Percentiles rank a stretch among this genome's conserved stretches.
Conservation (phyloP, 2,329 filamentous ascomycete species). For the Diplodia intermedia region DNA sequence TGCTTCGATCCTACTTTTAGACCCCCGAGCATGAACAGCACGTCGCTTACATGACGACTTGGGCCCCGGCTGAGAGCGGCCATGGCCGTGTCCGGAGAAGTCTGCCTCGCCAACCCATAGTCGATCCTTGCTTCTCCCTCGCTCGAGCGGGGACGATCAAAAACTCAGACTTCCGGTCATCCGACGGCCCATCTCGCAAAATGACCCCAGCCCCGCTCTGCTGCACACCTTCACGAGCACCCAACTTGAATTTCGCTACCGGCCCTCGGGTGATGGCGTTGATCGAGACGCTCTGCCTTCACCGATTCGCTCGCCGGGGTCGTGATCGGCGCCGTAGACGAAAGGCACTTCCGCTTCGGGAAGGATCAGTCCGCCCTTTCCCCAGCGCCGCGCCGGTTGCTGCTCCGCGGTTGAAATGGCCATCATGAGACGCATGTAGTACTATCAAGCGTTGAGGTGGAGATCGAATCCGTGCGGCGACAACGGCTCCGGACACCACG, state of each 20-base stretch:
- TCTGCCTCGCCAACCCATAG: too few relatives aligned
- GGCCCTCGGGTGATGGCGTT: neutral
- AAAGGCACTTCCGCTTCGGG: neutral
- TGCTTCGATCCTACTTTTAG: too few relatives aligned
- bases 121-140: too few relatives aligned
- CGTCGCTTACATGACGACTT: too few relatives aligned
- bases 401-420: neutral
- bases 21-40: too few relatives aligned
- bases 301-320: neutral
- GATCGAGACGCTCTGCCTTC: too few relatives aligned
- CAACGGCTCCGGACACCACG: neutral
- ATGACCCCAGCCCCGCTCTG: neutral
- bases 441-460: neutral
- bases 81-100: too few relatives aligned
- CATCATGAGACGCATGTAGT: neutral
- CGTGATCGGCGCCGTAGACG: neutral
- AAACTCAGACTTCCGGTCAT: neutral
- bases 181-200: neutral
- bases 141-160: neutral
- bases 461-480: neutral
- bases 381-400: neutral
- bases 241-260: neutral
- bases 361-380: neutral
- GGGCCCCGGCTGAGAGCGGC: too few relatives aligned
- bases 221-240: neutral